Base-by-base conservation (phyloP, 768 basidiomycete genomes). In the Trametes punicea region DNA sequence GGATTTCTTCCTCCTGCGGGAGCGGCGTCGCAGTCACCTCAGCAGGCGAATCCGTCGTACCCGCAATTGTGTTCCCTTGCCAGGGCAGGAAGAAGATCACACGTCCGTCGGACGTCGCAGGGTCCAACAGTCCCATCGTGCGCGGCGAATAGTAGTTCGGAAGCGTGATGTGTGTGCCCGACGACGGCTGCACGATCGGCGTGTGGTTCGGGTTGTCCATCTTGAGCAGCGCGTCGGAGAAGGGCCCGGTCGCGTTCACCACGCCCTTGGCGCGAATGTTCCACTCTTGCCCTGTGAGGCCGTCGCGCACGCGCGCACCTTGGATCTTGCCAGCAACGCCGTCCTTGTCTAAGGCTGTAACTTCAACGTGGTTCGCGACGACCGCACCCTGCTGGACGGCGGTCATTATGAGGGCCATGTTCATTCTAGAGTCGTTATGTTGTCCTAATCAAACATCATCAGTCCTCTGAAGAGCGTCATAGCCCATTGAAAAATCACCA, bases 21-120 rank as follows among this genome's bases (percentile, higher is more conserved):
- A 81, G 78, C 4, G 95, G 95, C 62, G 94, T 84, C 33, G 79
- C 77, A 29, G 77, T 76, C 50, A 96, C 88, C 1, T 73, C 67
- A 2, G 88, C 84, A 0, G 88, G 87, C 0, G 89, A 80, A 70
- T 99, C 96, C 7, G 96, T 99, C 2, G 97, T 98, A 23, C 96
- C 96, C 1, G 96, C 96, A 60, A 99, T 94, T 36, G 94, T 94
- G 75, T 88, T 93, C 8, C 96, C 96, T 73, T 98, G 88, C 96
- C 97, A 99, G 0, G 96, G 96, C 9, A 99, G 82, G 81, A 99
- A 97, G 81, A 98, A 99, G 67, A 99, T 96, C 52, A 99, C 95
- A 25, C 96, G 88, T 0, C 96, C 96, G 61, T 99, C 96, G 0
- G 90, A 93, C 4, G 97, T 97, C 2, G 92, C 79, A 1, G 96